These are phyloP conservation scores for Fusarium sublunatum DNA, from an alignment of 2,329 filamentous ascomycete genomes.

Conservation along the genomic window DNA sequence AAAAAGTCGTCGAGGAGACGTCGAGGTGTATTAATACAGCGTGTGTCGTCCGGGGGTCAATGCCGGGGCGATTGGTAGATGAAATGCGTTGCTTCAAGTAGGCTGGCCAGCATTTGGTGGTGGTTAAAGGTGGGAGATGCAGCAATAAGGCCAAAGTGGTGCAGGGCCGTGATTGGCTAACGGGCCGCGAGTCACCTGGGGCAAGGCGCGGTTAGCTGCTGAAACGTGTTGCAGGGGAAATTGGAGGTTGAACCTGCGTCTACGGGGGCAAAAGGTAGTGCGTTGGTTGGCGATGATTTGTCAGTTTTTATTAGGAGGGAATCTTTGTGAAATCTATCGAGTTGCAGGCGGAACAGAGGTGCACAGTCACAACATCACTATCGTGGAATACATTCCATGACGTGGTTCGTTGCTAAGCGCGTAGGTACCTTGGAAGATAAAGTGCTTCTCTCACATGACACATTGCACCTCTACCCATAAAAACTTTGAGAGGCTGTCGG, in stretches of 20 bases:
- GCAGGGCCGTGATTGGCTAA: slow-evolving; percentile 41
- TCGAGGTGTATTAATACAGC: slow-evolving; percentile 21
- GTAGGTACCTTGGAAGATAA: slow-evolving; percentile 23
- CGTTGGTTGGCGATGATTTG: neutral
- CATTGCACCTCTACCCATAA: neutral
- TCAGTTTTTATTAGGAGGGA: neutral
- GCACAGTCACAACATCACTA: neutral
- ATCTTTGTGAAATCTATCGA: neutral
- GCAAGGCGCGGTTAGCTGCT: slow-evolving; percentile 39
- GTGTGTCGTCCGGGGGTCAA: slow-evolving; percentile 35
- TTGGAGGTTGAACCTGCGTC: slow-evolving; percentile 8
- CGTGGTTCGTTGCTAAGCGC: slow-evolving; percentile 33
- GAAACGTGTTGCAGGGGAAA: slow-evolving; percentile 16
- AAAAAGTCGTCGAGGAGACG: slow-evolving; percentile 18
- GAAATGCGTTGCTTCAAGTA: slow-evolving; percentile 36
- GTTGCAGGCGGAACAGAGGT: neutral
- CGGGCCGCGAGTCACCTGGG: slow-evolving; percentile 30
- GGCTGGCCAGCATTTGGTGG: slow-evolving; percentile 34
- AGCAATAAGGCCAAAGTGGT: slow-evolving; percentile 39
- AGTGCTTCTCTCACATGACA: slow-evolving; percentile 40
- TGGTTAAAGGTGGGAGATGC: slow-evolving; percentile 44
- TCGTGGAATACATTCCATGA: slow-evolving; percentile 25
- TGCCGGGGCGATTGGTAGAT: slow-evolving; percentile 35
- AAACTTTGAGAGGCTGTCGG: slow-evolving; percentile 10
- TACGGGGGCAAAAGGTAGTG: slow-evolving; percentile 5